Evolutionary conservation across 805 yeast genomes (phyloP).

Genomic region (Candida taoyuanica): DNA sequence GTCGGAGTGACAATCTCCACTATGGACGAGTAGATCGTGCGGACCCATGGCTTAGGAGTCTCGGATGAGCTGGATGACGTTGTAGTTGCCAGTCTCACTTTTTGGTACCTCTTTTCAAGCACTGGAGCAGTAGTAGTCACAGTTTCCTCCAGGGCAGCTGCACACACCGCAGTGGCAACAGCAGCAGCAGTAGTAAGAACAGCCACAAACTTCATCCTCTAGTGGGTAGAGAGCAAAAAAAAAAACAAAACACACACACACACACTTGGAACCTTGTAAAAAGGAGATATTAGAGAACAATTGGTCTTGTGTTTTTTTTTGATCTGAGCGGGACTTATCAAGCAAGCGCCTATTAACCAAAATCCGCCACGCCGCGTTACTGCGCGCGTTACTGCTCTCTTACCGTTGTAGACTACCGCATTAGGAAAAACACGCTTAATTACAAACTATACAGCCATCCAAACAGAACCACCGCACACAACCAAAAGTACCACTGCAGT

Average conservation of each 20-base stretch:
- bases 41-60: conserved; percentile 59
- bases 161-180: conserved; percentile 1
- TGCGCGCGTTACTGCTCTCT: no score
- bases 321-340: no score
- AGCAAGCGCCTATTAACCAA: no score
- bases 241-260: no score
- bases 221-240: no score
- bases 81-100: conserved; percentile 29
- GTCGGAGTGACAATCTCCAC: conserved; percentile 67
- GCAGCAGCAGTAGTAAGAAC: conserved; percentile 1
- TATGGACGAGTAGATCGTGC: conserved; percentile 57
- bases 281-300: no score
- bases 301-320: no score
- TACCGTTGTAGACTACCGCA: background rate
- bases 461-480: conserved; percentile 60
- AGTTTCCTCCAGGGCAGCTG: no score
- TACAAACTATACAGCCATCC: conserved; percentile 59
- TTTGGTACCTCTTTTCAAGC: conserved; percentile 26
- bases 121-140: conserved; percentile 4
- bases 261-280: no score
- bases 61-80: conserved; percentile 34
- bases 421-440: background rate
- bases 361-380: no score
- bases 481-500: conserved; percentile 66
- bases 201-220: conserved; percentile 4